phyloP scores from a whole-genome alignment of 2,329 filamentous ascomycete species.

The Cryphonectria japonica region DNA sequence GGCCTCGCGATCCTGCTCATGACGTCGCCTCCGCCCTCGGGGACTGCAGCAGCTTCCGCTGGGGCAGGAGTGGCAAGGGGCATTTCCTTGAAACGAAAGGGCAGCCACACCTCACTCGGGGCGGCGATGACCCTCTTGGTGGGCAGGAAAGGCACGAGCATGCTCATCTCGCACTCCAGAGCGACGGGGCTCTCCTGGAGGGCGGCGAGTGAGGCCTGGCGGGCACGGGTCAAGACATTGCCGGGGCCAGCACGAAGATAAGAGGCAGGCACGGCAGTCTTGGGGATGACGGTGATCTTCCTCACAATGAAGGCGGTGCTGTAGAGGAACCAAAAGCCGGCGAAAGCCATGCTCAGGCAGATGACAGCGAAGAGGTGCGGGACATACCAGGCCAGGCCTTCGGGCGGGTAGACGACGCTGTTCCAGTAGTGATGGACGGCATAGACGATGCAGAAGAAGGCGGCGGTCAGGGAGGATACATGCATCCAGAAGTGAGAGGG shows the following conservation, averaged over 20 bases:
- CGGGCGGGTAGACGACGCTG: constrained; percentile 53
- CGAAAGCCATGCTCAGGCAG: constrained; percentile 61
- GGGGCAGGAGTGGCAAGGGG: constrained; percentile 36
- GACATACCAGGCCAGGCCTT: constrained; percentile 60
- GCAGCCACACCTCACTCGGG: constrained; percentile 44
- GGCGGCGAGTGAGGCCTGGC: constrained; percentile 18
- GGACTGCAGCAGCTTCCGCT: neutral
- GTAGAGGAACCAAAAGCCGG: constrained; percentile 63
- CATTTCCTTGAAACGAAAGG: constrained; percentile 32
- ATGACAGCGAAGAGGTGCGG: constrained; percentile 60
- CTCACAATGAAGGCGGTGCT: constrained; percentile 62
- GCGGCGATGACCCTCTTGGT: constrained; percentile 47
- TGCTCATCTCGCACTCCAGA: constrained; percentile 57
- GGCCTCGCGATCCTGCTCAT: constrained; percentile 52
- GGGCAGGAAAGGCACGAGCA: constrained; percentile 53
- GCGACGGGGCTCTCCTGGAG: constrained; percentile 41
- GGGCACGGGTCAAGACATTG: constrained; percentile 4
- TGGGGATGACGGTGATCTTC: constrained; percentile 58
- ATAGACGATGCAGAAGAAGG: constrained; percentile 56
- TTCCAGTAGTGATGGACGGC: constrained; percentile 55
- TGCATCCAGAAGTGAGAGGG: constrained; percentile 68
- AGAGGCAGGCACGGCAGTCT: constrained; percentile 27
- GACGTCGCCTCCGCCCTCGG: neutral
- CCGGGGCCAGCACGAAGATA: constrained; percentile 11
- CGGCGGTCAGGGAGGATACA: constrained; percentile 60